Base-by-base conservation (phyloP, 257 asterid species). In the Ballota nigra region DNA sequence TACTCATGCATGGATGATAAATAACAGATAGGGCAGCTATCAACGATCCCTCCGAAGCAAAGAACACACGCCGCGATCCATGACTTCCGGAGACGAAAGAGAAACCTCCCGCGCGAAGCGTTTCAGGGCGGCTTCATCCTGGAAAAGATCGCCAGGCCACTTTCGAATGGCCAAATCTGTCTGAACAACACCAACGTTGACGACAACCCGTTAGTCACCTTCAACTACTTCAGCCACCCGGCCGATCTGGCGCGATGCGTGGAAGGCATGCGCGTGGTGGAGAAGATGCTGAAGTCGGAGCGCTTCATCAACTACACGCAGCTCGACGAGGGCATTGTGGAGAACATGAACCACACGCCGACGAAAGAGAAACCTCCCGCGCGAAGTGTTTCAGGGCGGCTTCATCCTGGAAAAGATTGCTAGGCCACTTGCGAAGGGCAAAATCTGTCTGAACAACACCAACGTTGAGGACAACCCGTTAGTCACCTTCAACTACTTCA, bases 141-240 rank as follows among this genome's bases (percentile, higher is more conserved):
- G 2, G 77, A 72, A 51, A 82, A 80, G 68, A 56, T 80, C 0
- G 82, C 84, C 0, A 43, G 52, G 10, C 82, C 84, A 0, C 67
- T 72, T 6, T 78, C 79, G 4, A 73, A 24, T 23, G 75, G 81
- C 1, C 67, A 86, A 15, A 80, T 91, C 1, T 82, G 53, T 75
- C 87, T 91, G 3, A 45, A 40, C 36, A 95, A 84, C 88, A 88
- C 92, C 11, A 84, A 89, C 11, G 43, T 86, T 0, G 91, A 88
- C 2, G 93, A 89, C 66, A 95, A 95, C 84, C 99, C 99, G 6
- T 73, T 85, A 1, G 33, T 95, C 84, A 91, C 99, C 26, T 95
- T 95, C 89, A 95, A 95, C 87, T 95, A 95, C 85, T 91, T 91
- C 87, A 83, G 83, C 81, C 98, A 95, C 53, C 97, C 97, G 0